These are phyloP conservation scores for Ogataea haglerorum DNA, from an alignment of 805 yeast genomes.

Conservation along the genomic window DNA sequence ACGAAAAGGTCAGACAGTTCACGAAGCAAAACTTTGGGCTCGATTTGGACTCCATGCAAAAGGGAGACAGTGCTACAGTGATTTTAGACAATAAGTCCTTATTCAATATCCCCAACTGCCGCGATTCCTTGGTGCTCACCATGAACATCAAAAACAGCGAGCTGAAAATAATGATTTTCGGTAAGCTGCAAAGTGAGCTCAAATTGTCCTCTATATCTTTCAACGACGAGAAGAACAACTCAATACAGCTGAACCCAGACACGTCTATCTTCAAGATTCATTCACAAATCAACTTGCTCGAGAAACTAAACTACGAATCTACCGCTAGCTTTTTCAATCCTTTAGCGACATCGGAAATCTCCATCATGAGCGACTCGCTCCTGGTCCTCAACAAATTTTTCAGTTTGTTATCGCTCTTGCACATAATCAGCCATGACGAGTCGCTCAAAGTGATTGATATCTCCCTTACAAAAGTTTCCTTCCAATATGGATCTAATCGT, in stretches of 20 bases:
- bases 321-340: slow-evolving; percentile 4
- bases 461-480: slow-evolving; percentile 27
- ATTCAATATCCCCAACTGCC: slow-evolving; percentile 35
- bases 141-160: slow-evolving; percentile 27
- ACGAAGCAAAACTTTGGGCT: slow-evolving; percentile 29
- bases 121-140: slow-evolving; percentile 33
- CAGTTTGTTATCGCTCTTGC: slow-evolving; percentile 27
- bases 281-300: slow-evolving; percentile 25
- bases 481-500: slow-evolving; percentile 29
- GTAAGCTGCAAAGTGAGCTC: slow-evolving; percentile 29
- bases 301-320: slow-evolving; percentile 20
- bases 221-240: slow-evolving; percentile 23
- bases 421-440: slow-evolving; percentile 28
- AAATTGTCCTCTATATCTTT: slow-evolving; percentile 27
- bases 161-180: slow-evolving; percentile 34
- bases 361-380: slow-evolving; percentile 25
- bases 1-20: slow-evolving; percentile 20
- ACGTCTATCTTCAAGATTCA: slow-evolving; percentile 31
- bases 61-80: slow-evolving; percentile 30
- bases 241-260: slow-evolving; percentile 22
- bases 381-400: slow-evolving; percentile 29
- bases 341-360: slow-evolving; percentile 11
- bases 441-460: slow-evolving; percentile 27
- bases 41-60: slow-evolving; percentile 18
- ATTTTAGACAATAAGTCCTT: slow-evolving; percentile 36